Evolutionary conservation across 305 asterid genomes (phyloP), one percentile per base, ranked within the genome.

Genomic region (Rubia tinctorum): DNA sequence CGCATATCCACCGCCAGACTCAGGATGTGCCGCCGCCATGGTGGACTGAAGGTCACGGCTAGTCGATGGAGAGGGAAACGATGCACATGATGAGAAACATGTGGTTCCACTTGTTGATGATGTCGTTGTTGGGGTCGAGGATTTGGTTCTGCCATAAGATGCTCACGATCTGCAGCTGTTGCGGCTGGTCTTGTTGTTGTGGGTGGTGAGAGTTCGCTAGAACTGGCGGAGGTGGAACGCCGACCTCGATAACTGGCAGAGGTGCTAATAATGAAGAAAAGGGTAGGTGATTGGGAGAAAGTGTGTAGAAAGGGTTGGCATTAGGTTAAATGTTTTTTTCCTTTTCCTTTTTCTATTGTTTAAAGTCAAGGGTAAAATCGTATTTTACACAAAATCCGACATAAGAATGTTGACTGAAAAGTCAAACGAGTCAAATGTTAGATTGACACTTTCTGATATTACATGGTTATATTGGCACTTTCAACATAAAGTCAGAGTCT

Each of bases 21-120:
- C 30, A 27, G 2, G 30, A 27, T 2, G 30, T 27, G 30, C 30
- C 2, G 30, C 30, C 30, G 2, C 30, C n/a, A n/a, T 1, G 30
- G 1, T 1, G 30, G 2, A 2, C 30, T 27, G 30, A 27, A 27
- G 30, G 30, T 2, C 30, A 27, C 30, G 30, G 87, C 0, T 97
- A 98, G 56, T 94, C 99, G 83, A 94, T 84, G 84, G 84, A 91
- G 37, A 91, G 96, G 30, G 98, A 91, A 42, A 90, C 55, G 22
- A 94, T 68, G 64, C 95, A 90, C 0, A 90, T 76, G 72, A 91
- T 23, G 20, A 91, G 68, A 85, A 94, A 94, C 2, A 94, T 47
- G 76, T 94, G 95, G 83, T 94, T 94, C 99, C 99, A 94, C n/a
- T 71, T 84, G 30, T 84, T 91, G 77, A 94, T 94, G 25, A 94